Base-by-base conservation (phyloP, 1,284 basidiomycete genomes). In the Phaffia rhodozyma region DNA sequence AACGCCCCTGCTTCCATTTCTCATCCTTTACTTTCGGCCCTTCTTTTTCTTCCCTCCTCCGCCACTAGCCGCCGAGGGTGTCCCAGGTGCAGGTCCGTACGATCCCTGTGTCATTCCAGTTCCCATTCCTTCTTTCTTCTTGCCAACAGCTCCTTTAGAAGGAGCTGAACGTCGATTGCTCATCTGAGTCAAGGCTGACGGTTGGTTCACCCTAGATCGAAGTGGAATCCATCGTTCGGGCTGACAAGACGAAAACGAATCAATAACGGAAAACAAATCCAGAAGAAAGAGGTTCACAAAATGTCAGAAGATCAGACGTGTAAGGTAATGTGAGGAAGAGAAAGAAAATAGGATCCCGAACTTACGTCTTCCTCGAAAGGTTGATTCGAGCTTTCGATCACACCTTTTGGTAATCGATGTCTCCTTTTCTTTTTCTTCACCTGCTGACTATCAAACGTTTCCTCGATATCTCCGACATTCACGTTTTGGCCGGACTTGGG, bases 171-270 rank as follows among this genome's bases (percentile, higher is more conserved):
- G 38, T 43, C 38, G 38, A 11, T 58, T 64, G 29, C 59, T 48
- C 59, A 38, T 53, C 21, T 47, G 49, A n/a, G 29, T 53, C 2
- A 54, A 25, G 43, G 49, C 20, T 11, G 62, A 50, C 6, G 34
- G 30, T 2, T 43, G 62, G 30, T 30, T 55, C 5, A 49, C 32
- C 25, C 61, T 43, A 6, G 61, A 43, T 21, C 52, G 54, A 25
- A 65, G 54, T 5, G 63, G 63, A 21, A 65, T n/a, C 63, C 63
- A 65, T 21, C 63, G 63, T n/a, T 65, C 63, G 23, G 63, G 54
- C 63, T 65, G 51, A 0, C 23, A 56, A 32, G 43, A 27, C 27
- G 23, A 16, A 29, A 34, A 49, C 11, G 38, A 18, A 13, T 21
- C n/a, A 27, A 27, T 16, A 6, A 23, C 25, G 25, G 23, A 13